Conservation (phyloP, 768 basidiomycete species). For the Lactifluus volemus region DNA sequence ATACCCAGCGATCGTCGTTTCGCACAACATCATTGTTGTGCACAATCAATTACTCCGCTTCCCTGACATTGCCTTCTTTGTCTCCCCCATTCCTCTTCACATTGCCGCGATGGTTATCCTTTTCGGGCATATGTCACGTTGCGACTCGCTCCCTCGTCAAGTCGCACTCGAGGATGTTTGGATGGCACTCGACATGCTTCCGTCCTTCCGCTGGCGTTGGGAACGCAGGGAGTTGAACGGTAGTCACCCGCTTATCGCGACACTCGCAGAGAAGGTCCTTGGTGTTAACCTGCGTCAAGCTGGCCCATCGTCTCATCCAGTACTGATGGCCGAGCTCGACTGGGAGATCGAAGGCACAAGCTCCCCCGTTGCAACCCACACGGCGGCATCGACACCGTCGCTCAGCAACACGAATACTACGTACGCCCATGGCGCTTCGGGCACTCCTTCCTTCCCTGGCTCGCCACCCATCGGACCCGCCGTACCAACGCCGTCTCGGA, state of each 20-base stretch:
- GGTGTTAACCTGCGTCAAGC: constrained; percentile 60
- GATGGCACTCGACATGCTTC: constrained; percentile 83
- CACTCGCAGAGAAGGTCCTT: constrained; percentile 75
- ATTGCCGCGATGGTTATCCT: constrained; percentile 89
- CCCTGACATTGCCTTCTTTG: constrained; percentile 83
- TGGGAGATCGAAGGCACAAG: constrained; percentile 34
- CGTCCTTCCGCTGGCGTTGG: constrained; percentile 88
- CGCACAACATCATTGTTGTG: constrained; percentile 80
- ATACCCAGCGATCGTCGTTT: constrained; percentile 63
- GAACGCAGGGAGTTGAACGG: constrained; percentile 75
- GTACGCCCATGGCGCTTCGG: constrained; percentile 23
- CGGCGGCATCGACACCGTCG: constrained; percentile 19
- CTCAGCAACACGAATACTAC: constrained; percentile 30
- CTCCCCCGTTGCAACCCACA: constrained; percentile 7
- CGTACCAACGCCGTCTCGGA: not conserved
- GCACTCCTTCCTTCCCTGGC: constrained; percentile 24
- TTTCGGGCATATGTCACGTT: constrained; percentile 77
- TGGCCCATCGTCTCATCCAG: constrained; percentile 30
- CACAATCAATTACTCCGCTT: constrained; percentile 78
- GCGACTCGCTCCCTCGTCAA: constrained; percentile 52
- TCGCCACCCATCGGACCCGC: constrained; percentile 19
- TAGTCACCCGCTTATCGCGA: constrained; percentile 76
- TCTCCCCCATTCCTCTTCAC: constrained; percentile 81
- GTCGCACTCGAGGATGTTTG: constrained; percentile 75
- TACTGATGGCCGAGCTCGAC: constrained; percentile 36